Evolutionary conservation across 179 eudicot species (phyloP).

Genomic region (Beta corolliflora): DNA sequence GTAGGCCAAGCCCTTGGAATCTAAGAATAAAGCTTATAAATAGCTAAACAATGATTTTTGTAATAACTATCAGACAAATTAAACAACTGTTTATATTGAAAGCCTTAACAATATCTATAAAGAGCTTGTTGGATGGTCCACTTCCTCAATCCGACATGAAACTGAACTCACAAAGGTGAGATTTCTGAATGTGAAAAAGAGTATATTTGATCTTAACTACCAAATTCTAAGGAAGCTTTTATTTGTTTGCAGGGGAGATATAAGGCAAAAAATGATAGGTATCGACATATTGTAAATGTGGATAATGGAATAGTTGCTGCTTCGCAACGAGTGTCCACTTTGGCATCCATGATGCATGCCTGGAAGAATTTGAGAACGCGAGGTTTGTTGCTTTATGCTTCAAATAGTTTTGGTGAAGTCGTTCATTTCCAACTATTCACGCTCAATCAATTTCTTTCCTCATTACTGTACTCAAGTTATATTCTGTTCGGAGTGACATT

Average conservation of each 20-base stretch:
- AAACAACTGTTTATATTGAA: neutral
- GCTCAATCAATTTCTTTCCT: too few species aligned
- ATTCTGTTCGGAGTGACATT: neutral
- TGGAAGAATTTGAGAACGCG: conserved; percentile 46
- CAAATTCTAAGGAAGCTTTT: neutral
- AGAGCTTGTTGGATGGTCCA: conserved; percentile 96
- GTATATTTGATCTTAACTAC: neutral
- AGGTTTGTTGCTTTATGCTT: conserved; percentile 48
- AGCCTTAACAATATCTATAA: conserved; percentile 43
- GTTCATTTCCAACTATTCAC: neutral
- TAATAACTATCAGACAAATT: neutral
- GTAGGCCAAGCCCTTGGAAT: too few species aligned
- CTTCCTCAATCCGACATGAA: conserved; percentile 72
- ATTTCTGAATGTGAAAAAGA: neutral
- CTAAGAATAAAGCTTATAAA: too few species aligned
- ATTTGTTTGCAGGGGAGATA: conserved; percentile 44
- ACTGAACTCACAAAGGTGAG: conserved; percentile 83
- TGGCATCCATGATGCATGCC: conserved; percentile 33
- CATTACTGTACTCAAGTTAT: neutral
- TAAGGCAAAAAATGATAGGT: conserved; percentile 47
- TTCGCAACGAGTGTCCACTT: conserved; percentile 31
- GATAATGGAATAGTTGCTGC: conserved; percentile 36
- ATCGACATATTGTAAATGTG: conserved; percentile 62
- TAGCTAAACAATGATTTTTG: neutral
- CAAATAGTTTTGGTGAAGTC: neutral